These are phyloP conservation scores for Phytophthora hibernalis DNA, from an alignment of 352 stramenopile genomes.

Conservation along the genomic window DNA sequence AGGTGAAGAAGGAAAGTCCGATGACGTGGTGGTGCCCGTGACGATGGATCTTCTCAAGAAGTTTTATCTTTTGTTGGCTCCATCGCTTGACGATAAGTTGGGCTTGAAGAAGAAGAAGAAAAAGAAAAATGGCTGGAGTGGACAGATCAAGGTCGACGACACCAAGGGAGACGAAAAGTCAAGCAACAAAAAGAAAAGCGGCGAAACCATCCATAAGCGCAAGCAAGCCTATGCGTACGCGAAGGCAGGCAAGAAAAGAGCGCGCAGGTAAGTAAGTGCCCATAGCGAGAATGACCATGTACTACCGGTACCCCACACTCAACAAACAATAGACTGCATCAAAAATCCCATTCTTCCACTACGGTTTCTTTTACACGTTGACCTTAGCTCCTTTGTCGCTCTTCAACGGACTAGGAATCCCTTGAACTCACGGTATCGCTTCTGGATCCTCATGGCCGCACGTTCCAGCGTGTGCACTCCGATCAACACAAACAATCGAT, in stretches of 20 bases:
- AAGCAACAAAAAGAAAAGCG: slow-evolving; percentile 1
- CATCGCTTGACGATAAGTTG: slow-evolving; percentile 62
- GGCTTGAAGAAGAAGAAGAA: slow-evolving; percentile 54
- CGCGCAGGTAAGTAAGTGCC: slow-evolving; percentile 18
- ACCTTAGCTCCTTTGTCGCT: not conserved
- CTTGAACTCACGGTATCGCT: slow-evolving; percentile 47
- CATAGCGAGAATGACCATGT: slow-evolving; percentile 1
- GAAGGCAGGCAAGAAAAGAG: slow-evolving; percentile 39
- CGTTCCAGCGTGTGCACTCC: slow-evolving; percentile 78
- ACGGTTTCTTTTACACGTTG: slow-evolving; percentile 13
- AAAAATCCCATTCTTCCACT: not conserved
- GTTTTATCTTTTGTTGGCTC: slow-evolving; percentile 70
- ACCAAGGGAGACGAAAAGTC: slow-evolving; percentile 2
- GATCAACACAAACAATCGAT: slow-evolving; percentile 78
- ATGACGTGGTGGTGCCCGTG: slow-evolving; percentile 41
- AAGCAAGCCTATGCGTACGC: slow-evolving; percentile 24
- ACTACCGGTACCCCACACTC: slow-evolving; percentile 12
- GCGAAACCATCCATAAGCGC: slow-evolving; percentile 30
- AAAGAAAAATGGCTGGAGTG: not conserved
- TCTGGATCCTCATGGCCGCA: slow-evolving; percentile 65
- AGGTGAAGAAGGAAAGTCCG: slow-evolving; percentile 14
- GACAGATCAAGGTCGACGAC: not conserved
- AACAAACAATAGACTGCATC: slow-evolving; percentile 27
- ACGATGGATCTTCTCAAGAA: slow-evolving; percentile 71
- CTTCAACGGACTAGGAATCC: slow-evolving; percentile 18